Base-by-base conservation (phyloP, 306 rosid genomes). In the Vigna trinervia region DNA sequence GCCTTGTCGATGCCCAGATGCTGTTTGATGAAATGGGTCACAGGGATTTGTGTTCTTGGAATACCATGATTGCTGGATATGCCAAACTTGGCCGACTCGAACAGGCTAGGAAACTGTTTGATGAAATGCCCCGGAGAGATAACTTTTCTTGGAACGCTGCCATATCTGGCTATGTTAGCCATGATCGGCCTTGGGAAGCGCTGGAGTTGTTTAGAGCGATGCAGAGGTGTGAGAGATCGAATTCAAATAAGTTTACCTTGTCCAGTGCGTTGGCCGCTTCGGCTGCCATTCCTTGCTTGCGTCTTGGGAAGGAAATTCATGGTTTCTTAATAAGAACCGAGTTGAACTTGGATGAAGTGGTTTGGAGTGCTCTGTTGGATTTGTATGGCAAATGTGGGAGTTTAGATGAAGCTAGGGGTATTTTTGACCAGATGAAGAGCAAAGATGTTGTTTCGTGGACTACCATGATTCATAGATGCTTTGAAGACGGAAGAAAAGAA, bases 371-470 rank as follows among this genome's bases (percentile, higher is more conserved):
- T 30, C 67, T 61, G 39, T 30, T 61, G 67, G 67, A 61, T 61
- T 32, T 61, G 22, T 61, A 61, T 61, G 67, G 67, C 67, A 61
- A 61, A 43, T 61, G 67, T 61, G 67, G 67, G 67, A 61, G 67
- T 32, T 61, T 61, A 61, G 45, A 61, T 32, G 67, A 61, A 32
- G 67, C 67, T 61, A 61, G 45, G 67, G 45, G 67, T 3, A 61
- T 61, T 61, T 61, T 61, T 61, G 11, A 30, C 67, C 67, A 61
- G 45, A 61, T 61, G 12, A n/a, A 2, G 22, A 41, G 32, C 45
- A 61, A 19, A 61, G 67, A 61, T 61, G 67, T 61, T 61, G 67
- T 61, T 61, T 61, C 45, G n/a, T 61, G 67, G 67, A 61, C 67
- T 61, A 61, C 67, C 22, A 61, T 61, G 67, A 61, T 61, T 32